These are phyloP conservation scores for Cadophora malorum DNA, from an alignment of 2,329 filamentous ascomycete species.

Conservation along the genomic window DNA sequence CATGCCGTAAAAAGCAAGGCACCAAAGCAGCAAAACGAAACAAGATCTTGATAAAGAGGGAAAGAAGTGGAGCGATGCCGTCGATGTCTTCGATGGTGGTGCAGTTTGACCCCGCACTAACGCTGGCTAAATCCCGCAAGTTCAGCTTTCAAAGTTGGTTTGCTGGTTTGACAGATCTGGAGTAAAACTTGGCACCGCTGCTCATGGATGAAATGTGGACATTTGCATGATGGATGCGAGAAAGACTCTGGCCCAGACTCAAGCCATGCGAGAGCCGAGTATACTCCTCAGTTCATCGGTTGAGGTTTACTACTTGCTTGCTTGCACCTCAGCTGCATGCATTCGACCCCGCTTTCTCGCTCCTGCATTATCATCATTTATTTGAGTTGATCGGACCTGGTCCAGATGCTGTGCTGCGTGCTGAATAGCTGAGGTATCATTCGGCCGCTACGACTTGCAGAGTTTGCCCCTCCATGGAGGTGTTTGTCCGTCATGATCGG, in stretches of 20 bases:
- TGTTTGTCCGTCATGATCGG: slow-evolving; percentile 35
- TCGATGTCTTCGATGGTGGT: not conserved
- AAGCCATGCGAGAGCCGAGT: not conserved
- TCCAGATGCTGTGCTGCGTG: slow-evolving; percentile 10
- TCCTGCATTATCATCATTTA: not conserved
- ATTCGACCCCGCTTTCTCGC: not conserved
- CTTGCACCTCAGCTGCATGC: slow-evolving; percentile 2
- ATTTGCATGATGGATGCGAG: not conserved
- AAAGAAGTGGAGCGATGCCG: slow-evolving; percentile 14
- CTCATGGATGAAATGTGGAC: not conserved
- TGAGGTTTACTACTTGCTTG: not conserved
- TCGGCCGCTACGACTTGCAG: not conserved
- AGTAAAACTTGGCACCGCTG: slow-evolving; percentile 8
- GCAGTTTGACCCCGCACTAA: slow-evolving; percentile 17
- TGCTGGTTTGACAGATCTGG: slow-evolving; percentile 4
- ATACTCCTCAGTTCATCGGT: not conserved
- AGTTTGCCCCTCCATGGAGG: not conserved
- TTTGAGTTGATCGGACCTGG: not conserved
- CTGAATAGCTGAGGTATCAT: slow-evolving; percentile 1
- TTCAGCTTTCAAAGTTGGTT: slow-evolving; percentile 2
- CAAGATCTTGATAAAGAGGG: slow-evolving; percentile 12
- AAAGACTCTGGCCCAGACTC: slow-evolving; percentile 10
- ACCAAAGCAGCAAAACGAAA: not conserved
- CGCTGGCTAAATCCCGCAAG: slow-evolving; percentile 16
- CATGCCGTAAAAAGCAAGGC: slow-evolving; percentile 1